These are phyloP conservation scores for Kwoniella newhampshirensis DNA, from an alignment of 768 basidiomycete genomes.

Conservation along the genomic window DNA sequence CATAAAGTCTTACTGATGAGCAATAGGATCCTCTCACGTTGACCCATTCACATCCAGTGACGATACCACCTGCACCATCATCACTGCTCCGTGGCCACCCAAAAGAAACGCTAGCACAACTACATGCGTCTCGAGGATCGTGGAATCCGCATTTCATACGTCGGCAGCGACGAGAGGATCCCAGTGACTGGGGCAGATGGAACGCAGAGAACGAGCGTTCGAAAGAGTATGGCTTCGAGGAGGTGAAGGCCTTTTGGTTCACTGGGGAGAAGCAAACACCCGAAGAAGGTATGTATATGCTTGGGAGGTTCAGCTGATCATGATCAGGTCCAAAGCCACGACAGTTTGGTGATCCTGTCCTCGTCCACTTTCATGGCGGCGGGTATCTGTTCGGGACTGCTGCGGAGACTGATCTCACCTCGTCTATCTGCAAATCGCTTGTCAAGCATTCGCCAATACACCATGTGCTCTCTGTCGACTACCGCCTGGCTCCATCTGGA, in stretches of 20 bases:
- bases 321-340: conserved; percentile 3
- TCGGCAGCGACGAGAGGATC: conserved; percentile 8
- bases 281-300: conserved; percentile 28
- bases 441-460: conserved; percentile 40
- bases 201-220: conserved; percentile 13
- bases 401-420: conserved; percentile 44
- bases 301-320: background rate
- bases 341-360: conserved; percentile 32
- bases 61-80: conserved; percentile 31
- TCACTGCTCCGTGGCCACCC: conserved; percentile 32
- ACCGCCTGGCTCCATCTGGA: conserved; percentile 91
- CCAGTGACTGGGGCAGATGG: conserved; percentile 33
- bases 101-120: conserved; percentile 21
- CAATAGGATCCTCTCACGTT: conserved; percentile 29
- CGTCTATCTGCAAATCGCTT: conserved; percentile 35
- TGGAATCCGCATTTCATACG: conserved; percentile 39
- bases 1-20: too few relatives aligned
- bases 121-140: conserved; percentile 25
- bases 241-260: conserved; percentile 46
- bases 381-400: conserved; percentile 46
- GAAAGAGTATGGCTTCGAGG: conserved; percentile 27
- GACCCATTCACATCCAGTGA: conserved; percentile 37
- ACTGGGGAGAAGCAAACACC: conserved; percentile 33
- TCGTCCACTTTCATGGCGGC: conserved; percentile 45
- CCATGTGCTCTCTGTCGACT: conserved; percentile 62